A percentile compares a stretch with the other conserved stretches of the same genome.
Conservation (phyloP, 1,139 yeast species). For the Magnusiomyces tetraspermus region DNA sequence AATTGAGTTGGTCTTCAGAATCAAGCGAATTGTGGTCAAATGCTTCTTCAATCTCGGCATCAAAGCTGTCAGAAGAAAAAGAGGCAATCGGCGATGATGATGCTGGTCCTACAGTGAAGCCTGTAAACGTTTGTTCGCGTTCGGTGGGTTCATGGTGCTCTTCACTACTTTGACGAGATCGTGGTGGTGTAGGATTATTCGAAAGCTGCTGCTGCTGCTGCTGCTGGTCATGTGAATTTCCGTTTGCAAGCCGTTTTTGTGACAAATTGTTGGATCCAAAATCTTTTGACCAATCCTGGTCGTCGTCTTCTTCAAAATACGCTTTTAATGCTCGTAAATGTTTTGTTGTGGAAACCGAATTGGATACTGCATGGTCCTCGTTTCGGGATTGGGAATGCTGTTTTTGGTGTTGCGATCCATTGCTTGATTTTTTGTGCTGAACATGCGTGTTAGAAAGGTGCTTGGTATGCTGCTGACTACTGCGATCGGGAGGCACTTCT, state of each 20-base stretch:
- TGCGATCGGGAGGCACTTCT: no score
- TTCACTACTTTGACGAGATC: neutral
- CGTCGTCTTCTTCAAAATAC: slow-evolving; percentile 17
- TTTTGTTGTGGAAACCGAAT: neutral
- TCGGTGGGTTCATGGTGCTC: neutral
- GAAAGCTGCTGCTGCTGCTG: slow-evolving; percentile 3
- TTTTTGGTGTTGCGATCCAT: slow-evolving; percentile 4
- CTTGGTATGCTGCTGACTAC: neutral
- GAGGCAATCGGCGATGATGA: neutral
- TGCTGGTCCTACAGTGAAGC: no score
- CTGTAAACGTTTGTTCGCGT: no score
- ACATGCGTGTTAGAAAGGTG: neutral
- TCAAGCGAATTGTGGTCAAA: slow-evolving; percentile 18
- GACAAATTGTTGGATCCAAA: slow-evolving; percentile 20
- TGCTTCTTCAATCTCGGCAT: slow-evolving; percentile 22
- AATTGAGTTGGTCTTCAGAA: slow-evolving; percentile 20
- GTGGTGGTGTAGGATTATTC: neutral
- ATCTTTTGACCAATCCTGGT: slow-evolving; percentile 11
- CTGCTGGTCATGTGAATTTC: neutral
- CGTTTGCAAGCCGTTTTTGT: neutral
- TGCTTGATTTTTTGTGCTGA: neutral
- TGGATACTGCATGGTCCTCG: no score
- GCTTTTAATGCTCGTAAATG: neutral
- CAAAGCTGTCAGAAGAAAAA: slow-evolving; percentile 24
- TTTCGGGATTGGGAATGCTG: no score